These are phyloP conservation scores for Sicyos baderoa DNA, from an alignment of 306 rosid species.

Conservation along the genomic window DNA sequence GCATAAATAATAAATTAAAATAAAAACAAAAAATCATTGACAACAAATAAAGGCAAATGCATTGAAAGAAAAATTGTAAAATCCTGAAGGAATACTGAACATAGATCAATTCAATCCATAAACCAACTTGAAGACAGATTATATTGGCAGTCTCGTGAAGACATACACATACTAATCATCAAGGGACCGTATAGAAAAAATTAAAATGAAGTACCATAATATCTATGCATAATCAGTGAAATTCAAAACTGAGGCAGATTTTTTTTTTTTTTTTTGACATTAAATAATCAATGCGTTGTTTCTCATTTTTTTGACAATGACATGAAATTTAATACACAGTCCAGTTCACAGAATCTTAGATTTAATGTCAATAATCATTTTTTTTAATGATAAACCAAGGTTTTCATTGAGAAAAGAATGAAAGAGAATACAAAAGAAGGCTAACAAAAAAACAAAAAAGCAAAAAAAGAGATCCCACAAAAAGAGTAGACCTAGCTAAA, in stretches of 20 bases:
- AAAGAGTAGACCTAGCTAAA: no score
- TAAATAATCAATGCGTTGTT: no score
- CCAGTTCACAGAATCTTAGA: not conserved
- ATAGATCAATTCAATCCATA: slow-evolving; percentile 1
- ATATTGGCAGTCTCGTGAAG: not conserved
- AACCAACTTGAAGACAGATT: not conserved
- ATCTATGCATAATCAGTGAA: not conserved
- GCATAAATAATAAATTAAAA: no score
- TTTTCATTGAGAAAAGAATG: no score
- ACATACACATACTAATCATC: not conserved
- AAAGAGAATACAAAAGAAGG: no score
- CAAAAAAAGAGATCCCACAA: no score
- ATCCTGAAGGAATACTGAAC: not conserved
- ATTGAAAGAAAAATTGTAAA: not conserved
- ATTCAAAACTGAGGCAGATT: slow-evolving; percentile 9
- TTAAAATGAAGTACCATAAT: not conserved
- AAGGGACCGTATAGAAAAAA: not conserved
- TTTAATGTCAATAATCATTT: not conserved
- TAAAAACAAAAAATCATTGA: not conserved
- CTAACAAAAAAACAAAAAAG: no score
- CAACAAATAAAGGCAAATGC: slow-evolving; percentile 6
- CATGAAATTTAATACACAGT: not conserved
- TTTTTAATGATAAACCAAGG: no score
- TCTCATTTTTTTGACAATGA: no score
- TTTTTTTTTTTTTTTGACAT: no score